Evolutionary conservation across 2,329 filamentous ascomycete genomes (phyloP).

Genomic region (Lachnellula arida): DNA sequence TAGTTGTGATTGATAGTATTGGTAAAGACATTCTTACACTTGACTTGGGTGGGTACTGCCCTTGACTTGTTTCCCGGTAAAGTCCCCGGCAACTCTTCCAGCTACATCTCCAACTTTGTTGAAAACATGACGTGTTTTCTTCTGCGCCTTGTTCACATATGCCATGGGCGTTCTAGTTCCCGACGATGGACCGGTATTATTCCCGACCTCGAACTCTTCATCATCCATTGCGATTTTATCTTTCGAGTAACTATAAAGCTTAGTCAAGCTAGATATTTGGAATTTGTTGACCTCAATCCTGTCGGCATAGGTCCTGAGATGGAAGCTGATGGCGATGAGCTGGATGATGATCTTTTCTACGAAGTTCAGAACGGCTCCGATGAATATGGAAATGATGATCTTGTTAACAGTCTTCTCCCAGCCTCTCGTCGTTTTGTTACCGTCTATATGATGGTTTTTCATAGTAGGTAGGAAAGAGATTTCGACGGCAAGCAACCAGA

Average conservation of each 20-base stretch:
- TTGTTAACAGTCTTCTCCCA: constrained; percentile 84
- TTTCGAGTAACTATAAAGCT: constrained; percentile 61
- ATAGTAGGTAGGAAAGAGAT: constrained; percentile 83
- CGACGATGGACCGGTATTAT: constrained; percentile 34
- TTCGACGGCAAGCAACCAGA: constrained; percentile 86
- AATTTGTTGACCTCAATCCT: constrained; percentile 91
- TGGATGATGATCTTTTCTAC: constrained; percentile 92
- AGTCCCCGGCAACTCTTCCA: constrained; percentile 82
- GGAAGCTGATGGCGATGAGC: constrained; percentile 90
- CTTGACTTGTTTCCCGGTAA: constrained; percentile 69
- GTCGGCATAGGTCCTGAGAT: constrained; percentile 83
- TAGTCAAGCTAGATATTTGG: constrained; percentile 66
- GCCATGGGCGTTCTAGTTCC: constrained; percentile 63
- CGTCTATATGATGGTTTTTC: constrained; percentile 50
- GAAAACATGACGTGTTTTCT: constrained; percentile 69
- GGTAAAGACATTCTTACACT: constrained; percentile 42
- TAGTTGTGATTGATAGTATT: constrained; percentile 2
- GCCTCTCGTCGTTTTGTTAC: constrained; percentile 44
- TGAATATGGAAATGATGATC: constrained; percentile 79
- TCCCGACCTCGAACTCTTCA: constrained; percentile 60
- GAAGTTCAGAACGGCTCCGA: constrained; percentile 74
- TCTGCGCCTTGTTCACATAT: constrained; percentile 62
- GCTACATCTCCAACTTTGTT: constrained; percentile 82
- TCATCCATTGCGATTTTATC: constrained; percentile 64
- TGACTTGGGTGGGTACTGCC: constrained; percentile 76